phyloP scores from a whole-genome alignment of 352 stramenopile species.

The Phytophthora cryptogea region DNA sequence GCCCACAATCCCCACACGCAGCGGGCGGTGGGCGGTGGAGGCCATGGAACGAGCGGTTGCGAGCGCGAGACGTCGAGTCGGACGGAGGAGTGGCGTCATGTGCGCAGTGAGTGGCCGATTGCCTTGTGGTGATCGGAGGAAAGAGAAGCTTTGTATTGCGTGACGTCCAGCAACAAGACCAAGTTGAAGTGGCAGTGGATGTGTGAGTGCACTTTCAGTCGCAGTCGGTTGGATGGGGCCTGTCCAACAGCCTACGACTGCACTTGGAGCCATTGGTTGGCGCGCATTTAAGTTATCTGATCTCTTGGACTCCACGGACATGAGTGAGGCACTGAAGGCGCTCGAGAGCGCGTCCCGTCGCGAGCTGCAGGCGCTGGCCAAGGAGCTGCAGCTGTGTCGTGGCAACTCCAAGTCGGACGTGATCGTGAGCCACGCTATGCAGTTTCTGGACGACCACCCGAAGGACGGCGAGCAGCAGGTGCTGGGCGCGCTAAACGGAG shows the following conservation, averaged over 20 bases:
- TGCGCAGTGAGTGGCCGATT: neutral
- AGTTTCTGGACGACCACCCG: slow-evolving; percentile 47
- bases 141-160: slow-evolving; percentile 6
- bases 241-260: neutral
- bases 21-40: slow-evolving; percentile 17
- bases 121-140: slow-evolving; percentile 2
- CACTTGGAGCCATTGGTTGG: neutral
- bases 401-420: slow-evolving; percentile 75
- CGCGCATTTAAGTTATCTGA: slow-evolving; percentile 19
- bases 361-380: slow-evolving; percentile 66
- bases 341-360: slow-evolving; percentile 55
- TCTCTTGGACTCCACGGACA: slow-evolving; percentile 15
- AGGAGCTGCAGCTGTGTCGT: slow-evolving; percentile 64
- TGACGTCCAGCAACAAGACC: slow-evolving; percentile 2
- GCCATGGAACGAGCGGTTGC: slow-evolving; percentile 21
- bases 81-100: slow-evolving; percentile 17
- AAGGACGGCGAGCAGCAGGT: slow-evolving; percentile 47
- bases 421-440: slow-evolving; percentile 50
- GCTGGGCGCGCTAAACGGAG: slow-evolving; percentile 25
- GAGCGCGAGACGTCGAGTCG: slow-evolving; percentile 4
- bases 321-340: slow-evolving; percentile 30
- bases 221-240: slow-evolving; percentile 8
- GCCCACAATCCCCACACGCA: slow-evolving; percentile 73
- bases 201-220: slow-evolving; percentile 1
- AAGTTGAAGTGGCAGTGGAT: slow-evolving; percentile 26